Conservation (phyloP, 1,284 basidiomycete species). For the Austroboletus niveus region DNA sequence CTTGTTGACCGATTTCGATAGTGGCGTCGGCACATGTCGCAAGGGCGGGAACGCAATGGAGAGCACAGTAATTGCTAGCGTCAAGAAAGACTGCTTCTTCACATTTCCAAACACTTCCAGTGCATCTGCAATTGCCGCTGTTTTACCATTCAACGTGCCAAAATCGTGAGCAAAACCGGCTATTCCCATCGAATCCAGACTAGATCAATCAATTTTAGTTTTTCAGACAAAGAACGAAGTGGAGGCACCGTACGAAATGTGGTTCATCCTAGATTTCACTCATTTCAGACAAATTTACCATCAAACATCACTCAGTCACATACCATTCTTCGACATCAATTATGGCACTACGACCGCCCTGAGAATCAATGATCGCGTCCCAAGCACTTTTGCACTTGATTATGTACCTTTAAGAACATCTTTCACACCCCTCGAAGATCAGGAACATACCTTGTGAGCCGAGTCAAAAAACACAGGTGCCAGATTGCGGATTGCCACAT, state of each 20-base stretch:
- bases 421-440: background rate
- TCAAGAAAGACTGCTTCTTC: slow-evolving; percentile 24
- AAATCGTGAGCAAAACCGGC: slow-evolving; percentile 63
- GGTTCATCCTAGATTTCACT: slow-evolving; percentile 43
- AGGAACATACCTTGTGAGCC: slow-evolving; percentile 28
- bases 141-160: slow-evolving; percentile 48
- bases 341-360: slow-evolving; percentile 24
- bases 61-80: slow-evolving; percentile 37
- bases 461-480: slow-evolving; percentile 46
- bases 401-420: background rate
- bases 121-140: slow-evolving; percentile 42
- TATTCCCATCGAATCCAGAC: slow-evolving; percentile 59
- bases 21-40: slow-evolving; percentile 42
- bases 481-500: slow-evolving; percentile 42
- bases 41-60: slow-evolving; percentile 44
- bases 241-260: slow-evolving; percentile 37
- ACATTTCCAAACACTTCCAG: slow-evolving; percentile 42
- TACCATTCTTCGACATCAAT: slow-evolving; percentile 51
- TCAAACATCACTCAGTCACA: background rate
- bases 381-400: slow-evolving; percentile 44
- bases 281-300: slow-evolving; percentile 9
- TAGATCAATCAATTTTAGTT: slow-evolving; percentile 15
- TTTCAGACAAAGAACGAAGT: slow-evolving; percentile 28
- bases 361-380: slow-evolving; percentile 47
- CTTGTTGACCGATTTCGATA: slow-evolving; percentile 34